Evolutionary conservation across 768 basidiomycete species (phyloP), one percentile per base, ranked within the genome.

Genomic region (Lentinus tigrinus): DNA sequence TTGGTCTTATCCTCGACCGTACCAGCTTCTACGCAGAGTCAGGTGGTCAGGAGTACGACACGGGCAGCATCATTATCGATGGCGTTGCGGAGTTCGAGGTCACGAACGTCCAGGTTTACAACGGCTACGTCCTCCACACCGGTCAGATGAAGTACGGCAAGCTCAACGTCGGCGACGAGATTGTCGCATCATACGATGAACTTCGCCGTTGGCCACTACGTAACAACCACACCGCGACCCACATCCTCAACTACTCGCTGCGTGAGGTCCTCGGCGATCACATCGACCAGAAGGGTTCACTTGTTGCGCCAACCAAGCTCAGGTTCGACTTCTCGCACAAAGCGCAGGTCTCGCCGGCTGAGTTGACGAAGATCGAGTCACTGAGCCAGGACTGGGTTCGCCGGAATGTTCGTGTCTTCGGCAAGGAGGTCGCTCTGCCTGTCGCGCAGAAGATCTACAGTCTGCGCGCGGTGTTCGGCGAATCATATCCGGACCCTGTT

Each of bases 281-380:
- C 68, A 89, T 98, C 58, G 97, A 98, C 72, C 97, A 99, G 72
- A 97, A 92, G 70, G 97, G 97, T 31, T 98, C 97, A 3, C 85
- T 99, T 46, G 97, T 99, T 61, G 95, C 97, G 1, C 93, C 95
- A 0, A 85, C 87, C 23, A 98, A 97, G 73, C 84, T 99, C 24
- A 93, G 97, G 17, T 99, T 99, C 75, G 97, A 99, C 73, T 99
- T 98, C 74, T 95, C 93, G 17, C 97, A 99, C 77, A 98, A 97
- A 72, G 81, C 92, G 2, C 87, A 87, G 58, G 89, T 98, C 60
- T 71, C 83, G n/a, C 71, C 84, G 1, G 72, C 83, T 3, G 95
- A 98, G 50, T 81, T 98, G 34, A 69, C 75, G 48, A 88, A 87
- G 72, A 95, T 99, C 63, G 95, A 98, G 72, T 69, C 72, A 7